phyloP scores from a whole-genome alignment of 306 rosid species.

The Alnus rubra region DNA sequence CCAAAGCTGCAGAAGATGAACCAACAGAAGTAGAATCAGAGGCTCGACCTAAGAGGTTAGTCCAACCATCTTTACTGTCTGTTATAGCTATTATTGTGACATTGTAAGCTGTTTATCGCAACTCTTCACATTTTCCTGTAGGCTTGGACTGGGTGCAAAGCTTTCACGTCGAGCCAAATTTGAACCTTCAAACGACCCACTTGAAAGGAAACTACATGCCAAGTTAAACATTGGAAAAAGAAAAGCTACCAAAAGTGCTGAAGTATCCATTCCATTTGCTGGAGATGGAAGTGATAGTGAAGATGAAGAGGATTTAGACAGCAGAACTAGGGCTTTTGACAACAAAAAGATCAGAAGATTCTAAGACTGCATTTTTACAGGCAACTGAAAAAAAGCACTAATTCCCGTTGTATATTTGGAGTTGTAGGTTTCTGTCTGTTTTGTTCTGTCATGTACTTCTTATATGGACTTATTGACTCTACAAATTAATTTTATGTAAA shows the following conservation, averaged over 20 bases:
- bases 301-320: slow-evolving; percentile 48
- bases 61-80: slow-evolving; percentile 10
- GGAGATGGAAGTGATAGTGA: slow-evolving; percentile 39
- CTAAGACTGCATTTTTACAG: slow-evolving; percentile 16
- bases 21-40: slow-evolving; percentile 32
- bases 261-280: slow-evolving; percentile 34
- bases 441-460: background rate
- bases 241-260: slow-evolving; percentile 53
- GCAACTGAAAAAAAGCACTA: slow-evolving; percentile 65
- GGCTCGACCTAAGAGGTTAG: slow-evolving; percentile 64
- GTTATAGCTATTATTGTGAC: background rate
- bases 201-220: slow-evolving; percentile 62
- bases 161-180: slow-evolving; percentile 52
- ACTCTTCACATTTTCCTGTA: slow-evolving; percentile 20
- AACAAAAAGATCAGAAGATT: slow-evolving; percentile 56
- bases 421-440: background rate
- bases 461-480: background rate
- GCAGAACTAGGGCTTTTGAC: slow-evolving; percentile 63
- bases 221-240: slow-evolving; percentile 55
- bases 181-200: slow-evolving; percentile 63
- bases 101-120: background rate
- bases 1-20: slow-evolving; percentile 51
- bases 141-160: slow-evolving; percentile 94
- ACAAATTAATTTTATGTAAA: background rate
- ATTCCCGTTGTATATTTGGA: background rate